Base-by-base conservation (phyloP, 345 rosid genomes). In the Linum tenue region DNA sequence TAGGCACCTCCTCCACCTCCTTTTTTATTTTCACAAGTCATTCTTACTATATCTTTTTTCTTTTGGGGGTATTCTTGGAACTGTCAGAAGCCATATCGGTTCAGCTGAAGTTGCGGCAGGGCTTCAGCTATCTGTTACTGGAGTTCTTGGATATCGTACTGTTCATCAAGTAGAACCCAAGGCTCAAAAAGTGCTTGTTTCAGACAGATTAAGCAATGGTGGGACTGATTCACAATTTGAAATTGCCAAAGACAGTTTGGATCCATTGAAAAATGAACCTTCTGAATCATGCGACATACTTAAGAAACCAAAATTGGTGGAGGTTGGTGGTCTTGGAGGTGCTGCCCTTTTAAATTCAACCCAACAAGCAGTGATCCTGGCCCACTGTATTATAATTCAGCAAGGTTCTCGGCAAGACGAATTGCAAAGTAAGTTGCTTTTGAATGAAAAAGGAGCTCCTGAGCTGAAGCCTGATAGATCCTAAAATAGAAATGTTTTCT, bases 91-190 rank as follows among this genome's bases (percentile, higher is more conserved):
- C 56, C 82, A 85, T 68, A 79, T 94, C 75, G 89, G 81, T 69
- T 81, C 85, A 40, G 99, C 96, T 60, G 91, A 88, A 85, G 78
- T 72, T 48, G 84, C 85, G 63, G 80, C 83, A 59, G 80, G 89
- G 63, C 80, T 94, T 69, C 82, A 79, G 71, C 86, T 94, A 64
- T 85, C 95, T 64, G 78, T 90, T 70, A 83, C 91, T 63, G 99
- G 96, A 63, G 77, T 79, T 73, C 85, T 88, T 76, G 97, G 99
- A 55, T 85, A 78, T 62, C 96, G 96, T 39, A 90, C 97, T 56
- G 70, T 81, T 50, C 90, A 94, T 67, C 97, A 94, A 86, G 99
- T 78, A 68, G 89, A 84, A 42, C 89, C 96, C 59, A 94, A 83
- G 79, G 85, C 88, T 73, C 99, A 90, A 65, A 77, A 68, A 81